Conservation (phyloP, 2,329 filamentous ascomycete genomes). For the Penicillium polonicum region DNA sequence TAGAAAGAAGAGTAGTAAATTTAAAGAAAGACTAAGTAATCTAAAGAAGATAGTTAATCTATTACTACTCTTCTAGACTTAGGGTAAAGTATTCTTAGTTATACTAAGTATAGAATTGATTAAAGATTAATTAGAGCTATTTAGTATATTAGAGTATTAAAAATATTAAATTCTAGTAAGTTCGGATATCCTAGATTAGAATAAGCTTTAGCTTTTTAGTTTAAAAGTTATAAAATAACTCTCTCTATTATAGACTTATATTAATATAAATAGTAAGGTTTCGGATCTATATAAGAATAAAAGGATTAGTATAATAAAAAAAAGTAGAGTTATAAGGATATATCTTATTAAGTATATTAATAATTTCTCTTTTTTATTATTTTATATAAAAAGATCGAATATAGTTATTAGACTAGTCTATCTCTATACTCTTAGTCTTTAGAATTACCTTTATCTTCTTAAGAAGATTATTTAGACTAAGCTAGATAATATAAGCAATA, state of each 20-base stretch:
- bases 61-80: too few relatives aligned
- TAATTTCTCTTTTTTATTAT: not conserved
- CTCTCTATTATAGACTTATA: not conserved
- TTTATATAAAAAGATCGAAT: not conserved
- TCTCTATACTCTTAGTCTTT: not conserved
- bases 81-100: too few relatives aligned
- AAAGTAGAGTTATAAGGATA: not conserved
- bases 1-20: too few relatives aligned
- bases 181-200: not conserved
- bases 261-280: not conserved
- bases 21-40: too few relatives aligned
- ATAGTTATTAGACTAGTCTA: not conserved
- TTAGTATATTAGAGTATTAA: not conserved
- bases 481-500: not conserved
- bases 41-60: too few relatives aligned
- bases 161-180: not conserved
- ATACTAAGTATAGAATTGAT: too few relatives aligned
- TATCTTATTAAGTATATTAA: not conserved
- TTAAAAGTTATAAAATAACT: not conserved
- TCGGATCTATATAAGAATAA: not conserved
- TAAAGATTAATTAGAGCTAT: not conserved
- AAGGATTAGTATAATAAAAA: not conserved
- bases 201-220: not conserved
- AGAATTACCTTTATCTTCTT: not conserved
- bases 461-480: not conserved